A percentile compares a stretch with the other conserved stretches of the same genome.
phyloP scores from a whole-genome alignment of 1,284 basidiomycete genomes.

The Ceraceosorus bombacis region DNA sequence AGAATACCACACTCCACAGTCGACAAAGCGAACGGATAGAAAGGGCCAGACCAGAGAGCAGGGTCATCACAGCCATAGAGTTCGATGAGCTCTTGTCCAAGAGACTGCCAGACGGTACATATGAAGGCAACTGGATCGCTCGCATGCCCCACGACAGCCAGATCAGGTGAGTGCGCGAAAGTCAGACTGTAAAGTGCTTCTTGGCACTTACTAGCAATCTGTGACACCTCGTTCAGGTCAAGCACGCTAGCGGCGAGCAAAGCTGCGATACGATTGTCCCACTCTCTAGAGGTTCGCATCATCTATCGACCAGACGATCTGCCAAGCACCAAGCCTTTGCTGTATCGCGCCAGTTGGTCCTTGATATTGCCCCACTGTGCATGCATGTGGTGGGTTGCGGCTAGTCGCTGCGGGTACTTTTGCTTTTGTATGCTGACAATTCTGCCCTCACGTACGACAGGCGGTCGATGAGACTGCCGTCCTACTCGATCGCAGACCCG shows the following conservation, averaged over 20 bases:
- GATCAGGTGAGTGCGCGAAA: background rate
- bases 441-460: background rate
- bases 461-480: conserved; percentile 2
- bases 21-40: background rate
- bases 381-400: background rate
- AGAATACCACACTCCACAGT: conserved; percentile 9
- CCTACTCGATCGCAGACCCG: conserved; percentile 8
- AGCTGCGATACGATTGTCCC: conserved; percentile 4
- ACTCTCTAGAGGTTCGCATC: conserved; percentile 6
- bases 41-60: background rate
- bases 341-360: conserved; percentile 1
- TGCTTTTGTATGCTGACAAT: too few relatives aligned
- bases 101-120: background rate
- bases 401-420: too few relatives aligned
- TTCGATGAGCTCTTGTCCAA: conserved; percentile 1
- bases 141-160: conserved; percentile 1
- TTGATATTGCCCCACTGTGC: conserved; percentile 2
- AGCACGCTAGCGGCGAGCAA: conserved; percentile 8
- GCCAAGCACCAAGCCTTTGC: background rate
- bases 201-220: background rate
- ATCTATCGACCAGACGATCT: background rate
- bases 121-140: conserved; percentile 7
- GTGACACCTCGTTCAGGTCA: conserved; percentile 1
- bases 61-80: conserved; percentile 3
- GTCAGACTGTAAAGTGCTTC: background rate